Evolutionary conservation across 805 yeast species (phyloP).

Genomic region (Barnettozyma botsteinii): DNA sequence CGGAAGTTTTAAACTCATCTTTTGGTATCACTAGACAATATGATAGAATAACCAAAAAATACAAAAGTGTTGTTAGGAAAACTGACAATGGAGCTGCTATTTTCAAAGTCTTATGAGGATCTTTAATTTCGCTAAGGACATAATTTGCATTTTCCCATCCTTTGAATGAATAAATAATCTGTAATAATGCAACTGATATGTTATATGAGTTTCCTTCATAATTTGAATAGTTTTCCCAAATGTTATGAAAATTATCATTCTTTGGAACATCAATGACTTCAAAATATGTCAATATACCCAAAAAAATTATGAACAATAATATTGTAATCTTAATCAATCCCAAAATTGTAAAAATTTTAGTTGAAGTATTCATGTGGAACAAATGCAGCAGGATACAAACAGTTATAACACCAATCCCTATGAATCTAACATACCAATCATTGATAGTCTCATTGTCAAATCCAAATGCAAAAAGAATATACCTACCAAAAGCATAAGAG

Average conservation of each 20-base stretch:
- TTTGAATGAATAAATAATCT: conserved; percentile 57
- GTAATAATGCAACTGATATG: conserved; percentile 49
- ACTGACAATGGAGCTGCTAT: conserved; percentile 59
- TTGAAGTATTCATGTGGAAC: conserved; percentile 43
- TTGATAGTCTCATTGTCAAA: conserved; percentile 24
- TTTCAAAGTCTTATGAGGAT: conserved; percentile 52
- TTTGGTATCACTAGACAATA: conserved; percentile 42
- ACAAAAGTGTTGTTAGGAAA: conserved; percentile 43
- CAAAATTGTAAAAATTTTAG: conserved; percentile 44
- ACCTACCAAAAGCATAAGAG: conserved; percentile 59
- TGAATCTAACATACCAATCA: conserved; percentile 35
- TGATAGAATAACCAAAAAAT: conserved; percentile 51
- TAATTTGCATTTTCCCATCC: conserved; percentile 71
- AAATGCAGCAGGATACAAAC: conserved; percentile 44
- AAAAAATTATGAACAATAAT: conserved; percentile 40
- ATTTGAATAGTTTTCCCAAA: conserved; percentile 36
- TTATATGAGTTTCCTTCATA: conserved; percentile 42
- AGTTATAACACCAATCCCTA: conserved; percentile 45
- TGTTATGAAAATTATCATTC: conserved; percentile 29
- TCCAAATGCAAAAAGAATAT: conserved; percentile 41
- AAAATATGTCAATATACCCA: conserved; percentile 39
- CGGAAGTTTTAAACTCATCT: conserved; percentile 44
- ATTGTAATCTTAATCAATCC: conserved; percentile 51
- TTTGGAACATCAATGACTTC: conserved; percentile 27
- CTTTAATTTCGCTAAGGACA: conserved; percentile 50